Percentiles rank a stretch among this genome's conserved stretches.
Evolutionary conservation across 805 yeast genomes (phyloP).

Genomic region (Pichia occidentalis): DNA sequence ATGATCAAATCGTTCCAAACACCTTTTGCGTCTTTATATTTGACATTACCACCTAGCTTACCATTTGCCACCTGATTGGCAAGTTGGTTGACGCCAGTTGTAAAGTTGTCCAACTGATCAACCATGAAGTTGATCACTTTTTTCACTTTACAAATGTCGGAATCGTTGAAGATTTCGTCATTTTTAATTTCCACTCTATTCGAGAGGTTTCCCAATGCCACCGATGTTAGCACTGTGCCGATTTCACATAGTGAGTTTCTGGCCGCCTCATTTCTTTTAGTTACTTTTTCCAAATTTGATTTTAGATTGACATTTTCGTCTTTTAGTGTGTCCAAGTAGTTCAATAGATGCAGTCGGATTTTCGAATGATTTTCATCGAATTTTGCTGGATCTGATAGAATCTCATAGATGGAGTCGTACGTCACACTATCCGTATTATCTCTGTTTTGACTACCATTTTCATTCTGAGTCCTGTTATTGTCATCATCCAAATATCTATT

Average conservation of each 20-base stretch:
- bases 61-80: conserved; percentile 91
- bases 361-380: conserved; percentile 20
- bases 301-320: conserved; percentile 16
- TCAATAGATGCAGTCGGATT: conserved; percentile 18
- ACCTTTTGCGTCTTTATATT: conserved; percentile 77
- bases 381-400: conserved; percentile 19
- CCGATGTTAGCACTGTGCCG: conserved; percentile 81
- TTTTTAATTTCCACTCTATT: conserved; percentile 72
- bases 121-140: conserved; percentile 82
- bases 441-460: too few species aligned
- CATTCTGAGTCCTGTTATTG: too few species aligned
- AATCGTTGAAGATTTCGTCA: conserved; percentile 50
- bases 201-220: conserved; percentile 81
- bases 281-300: conserved; percentile 16
- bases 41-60: conserved; percentile 84
- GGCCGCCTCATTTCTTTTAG: conserved; percentile 58
- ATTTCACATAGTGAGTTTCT: conserved; percentile 69
- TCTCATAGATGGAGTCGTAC: too few species aligned
- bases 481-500: too few species aligned
- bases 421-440: too few species aligned
- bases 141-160: conserved; percentile 74
- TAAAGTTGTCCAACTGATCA: conserved; percentile 78
- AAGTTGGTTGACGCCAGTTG: conserved; percentile 74
- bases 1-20: conserved; percentile 82
- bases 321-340: conserved; percentile 12